Base-by-base conservation (phyloP, 2,329 filamentous ascomycete genomes). In the Xylariaceae sp. region DNA sequence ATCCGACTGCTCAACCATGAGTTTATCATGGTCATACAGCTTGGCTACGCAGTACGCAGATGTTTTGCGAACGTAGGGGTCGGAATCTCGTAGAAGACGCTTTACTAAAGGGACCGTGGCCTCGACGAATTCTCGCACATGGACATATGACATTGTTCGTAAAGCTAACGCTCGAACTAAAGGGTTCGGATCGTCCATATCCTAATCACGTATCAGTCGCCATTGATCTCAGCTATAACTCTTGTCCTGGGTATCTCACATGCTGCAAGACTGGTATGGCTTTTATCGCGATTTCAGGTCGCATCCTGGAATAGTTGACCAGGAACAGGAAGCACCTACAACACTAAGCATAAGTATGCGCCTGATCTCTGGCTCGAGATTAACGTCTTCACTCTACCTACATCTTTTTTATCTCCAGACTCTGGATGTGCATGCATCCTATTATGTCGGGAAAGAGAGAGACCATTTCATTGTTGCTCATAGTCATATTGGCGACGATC, bases 391-490 rank as follows among this genome's bases (percentile, higher is more conserved):
- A 15, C 31, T 28, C 28, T 19, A 63, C 79, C 54, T 72, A 96
- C 93, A 98, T 98, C 76, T 98, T 98, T 79, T 98, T 98, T 69
- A 98, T 96, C 68, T 98, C 93, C 64, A 98, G 71, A 57, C 87
- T 95, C 39, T 84, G 85, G 48, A 98, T 87, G 55, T 87, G 82
- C 93, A 98, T 98, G 73, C 91, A 97, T 49, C 76, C 83, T 55
- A 98, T 87, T 45, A 98, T 86, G 62, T 98, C 93, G 15, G 91
- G 89, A 56, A 98, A 98, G 39, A 98, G 74, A 30, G 89, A 89
- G 41, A 97, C 86, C 93, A 98, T 98, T 66, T 98, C 93, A 62
- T 97, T 98, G 71, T 98, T 98, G 79, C 91, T 97, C 93, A 98
- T 98, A 51, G 93, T 98, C 93, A 98, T 98, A 64, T 98, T 98